Percentiles rank a stretch among this genome's conserved stretches.
Evolutionary conservation across 306 rosid genomes (phyloP).

Genomic region (Lathyrus aphaca): DNA sequence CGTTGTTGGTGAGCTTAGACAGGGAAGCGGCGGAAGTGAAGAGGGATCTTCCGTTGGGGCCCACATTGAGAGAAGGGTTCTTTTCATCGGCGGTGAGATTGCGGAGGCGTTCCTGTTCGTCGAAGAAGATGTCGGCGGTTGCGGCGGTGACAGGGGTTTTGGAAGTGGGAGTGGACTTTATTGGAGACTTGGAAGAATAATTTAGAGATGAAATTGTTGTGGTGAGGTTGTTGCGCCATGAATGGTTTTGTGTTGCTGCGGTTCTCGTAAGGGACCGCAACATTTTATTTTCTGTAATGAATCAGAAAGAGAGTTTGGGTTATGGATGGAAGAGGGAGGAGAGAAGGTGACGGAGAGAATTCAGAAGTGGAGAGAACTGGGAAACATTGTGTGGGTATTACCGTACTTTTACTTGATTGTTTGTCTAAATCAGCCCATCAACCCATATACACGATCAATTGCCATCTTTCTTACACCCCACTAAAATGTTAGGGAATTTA

Average conservation of each 20-base stretch:
- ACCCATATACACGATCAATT: too few relatives aligned
- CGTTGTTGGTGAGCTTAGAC: conserved; percentile 58
- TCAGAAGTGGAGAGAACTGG: too few relatives aligned
- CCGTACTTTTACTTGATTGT: conserved; percentile 7
- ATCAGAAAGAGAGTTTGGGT: conserved; percentile 32
- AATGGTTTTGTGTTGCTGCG: conserved; percentile 35
- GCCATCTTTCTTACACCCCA: too few relatives aligned
- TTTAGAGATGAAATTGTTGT: conserved; percentile 41
- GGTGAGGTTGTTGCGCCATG: conserved; percentile 37
- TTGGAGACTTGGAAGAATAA: conserved; percentile 53
- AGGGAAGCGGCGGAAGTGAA: conserved; percentile 66
- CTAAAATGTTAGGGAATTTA: too few relatives aligned
- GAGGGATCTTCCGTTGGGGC: conserved; percentile 72
- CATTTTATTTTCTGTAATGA: conserved; percentile 44
- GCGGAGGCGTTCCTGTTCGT: conserved; percentile 62
- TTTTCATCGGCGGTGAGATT: conserved; percentile 69
- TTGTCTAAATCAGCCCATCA: too few relatives aligned
- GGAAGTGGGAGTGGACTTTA: conserved; percentile 40
- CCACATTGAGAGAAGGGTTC: conserved; percentile 67
- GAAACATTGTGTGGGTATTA: conserved; percentile 28
- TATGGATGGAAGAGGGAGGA: not conserved
- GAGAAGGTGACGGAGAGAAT: not conserved
- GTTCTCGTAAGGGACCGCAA: conserved; percentile 54
- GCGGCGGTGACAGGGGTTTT: conserved; percentile 28
- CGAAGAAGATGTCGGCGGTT: conserved; percentile 51